phyloP scores from a whole-genome alignment of 2,329 filamentous ascomycete genomes.

The Aaosphaeria arxii region DNA sequence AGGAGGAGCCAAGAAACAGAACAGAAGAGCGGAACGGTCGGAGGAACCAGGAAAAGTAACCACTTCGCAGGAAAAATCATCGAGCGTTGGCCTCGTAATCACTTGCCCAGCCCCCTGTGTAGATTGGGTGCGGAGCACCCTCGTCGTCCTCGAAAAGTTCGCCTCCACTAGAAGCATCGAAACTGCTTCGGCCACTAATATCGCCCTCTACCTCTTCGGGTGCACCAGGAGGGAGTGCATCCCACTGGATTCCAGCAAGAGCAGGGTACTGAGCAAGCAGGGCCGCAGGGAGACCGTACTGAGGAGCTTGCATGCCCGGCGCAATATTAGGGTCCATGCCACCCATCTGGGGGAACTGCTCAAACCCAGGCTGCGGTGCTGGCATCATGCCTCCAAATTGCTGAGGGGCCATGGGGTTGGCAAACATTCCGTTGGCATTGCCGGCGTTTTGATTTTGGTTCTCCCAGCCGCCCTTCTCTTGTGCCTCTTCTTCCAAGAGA shows the following conservation, averaged over 20 bases:
- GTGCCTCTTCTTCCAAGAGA: slow-evolving; percentile 90
- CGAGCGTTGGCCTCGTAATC: slow-evolving; percentile 26
- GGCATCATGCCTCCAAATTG: slow-evolving; percentile 31
- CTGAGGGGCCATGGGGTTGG: slow-evolving; percentile 24
- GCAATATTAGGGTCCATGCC: slow-evolving; percentile 26
- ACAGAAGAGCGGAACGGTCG: not conserved
- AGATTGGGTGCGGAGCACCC: slow-evolving; percentile 42
- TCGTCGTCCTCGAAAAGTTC: slow-evolving; percentile 74
- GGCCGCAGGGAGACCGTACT: slow-evolving; percentile 72
- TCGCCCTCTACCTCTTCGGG: slow-evolving; percentile 58
- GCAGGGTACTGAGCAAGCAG: slow-evolving; percentile 90
- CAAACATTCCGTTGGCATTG: slow-evolving; percentile 43
- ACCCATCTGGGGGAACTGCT: slow-evolving; percentile 23
- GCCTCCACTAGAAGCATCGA: slow-evolving; percentile 66
- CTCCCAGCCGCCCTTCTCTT: slow-evolving; percentile 67
- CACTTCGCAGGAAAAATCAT: slow-evolving; percentile 1
- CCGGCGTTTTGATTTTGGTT: slow-evolving; percentile 57
- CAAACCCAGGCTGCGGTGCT: slow-evolving; percentile 29
- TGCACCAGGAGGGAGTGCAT: slow-evolving; percentile 62
- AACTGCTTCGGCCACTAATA: slow-evolving; percentile 74
- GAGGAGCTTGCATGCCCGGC: slow-evolving; percentile 9
- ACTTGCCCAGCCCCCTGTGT: slow-evolving; percentile 33
- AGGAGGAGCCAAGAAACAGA: not conserved
- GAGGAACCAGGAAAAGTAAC: not conserved
- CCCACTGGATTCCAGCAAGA: slow-evolving; percentile 87